Percentiles rank a stretch among this genome's conserved stretches.
Conservation (phyloP, 192 early-diverging fungal species). For the Backusella australiensis region DNA sequence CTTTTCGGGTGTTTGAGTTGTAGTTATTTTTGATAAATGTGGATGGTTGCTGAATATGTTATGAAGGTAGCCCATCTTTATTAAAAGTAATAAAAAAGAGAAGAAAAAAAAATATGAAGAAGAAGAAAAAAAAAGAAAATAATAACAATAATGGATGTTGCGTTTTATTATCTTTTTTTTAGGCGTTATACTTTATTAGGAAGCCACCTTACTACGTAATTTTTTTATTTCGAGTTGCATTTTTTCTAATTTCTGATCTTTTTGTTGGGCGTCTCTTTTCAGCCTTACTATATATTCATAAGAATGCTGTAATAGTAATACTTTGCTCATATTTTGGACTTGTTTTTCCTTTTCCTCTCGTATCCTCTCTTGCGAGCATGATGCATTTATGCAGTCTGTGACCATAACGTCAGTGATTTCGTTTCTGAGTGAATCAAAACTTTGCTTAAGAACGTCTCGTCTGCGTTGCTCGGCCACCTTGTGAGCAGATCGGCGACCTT, state of each 20-base stretch:
- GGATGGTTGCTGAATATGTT: background rate
- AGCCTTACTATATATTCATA: slow-evolving; percentile 57
- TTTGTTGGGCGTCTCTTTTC: slow-evolving; percentile 37
- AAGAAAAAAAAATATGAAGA: background rate
- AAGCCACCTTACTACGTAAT: slow-evolving; percentile 19
- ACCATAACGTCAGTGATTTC: slow-evolving; percentile 68
- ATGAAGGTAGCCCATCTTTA: background rate
- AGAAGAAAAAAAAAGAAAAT: background rate
- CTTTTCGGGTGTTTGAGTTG: background rate
- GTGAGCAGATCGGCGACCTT: slow-evolving; percentile 78
- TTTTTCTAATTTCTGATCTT: slow-evolving; percentile 36
- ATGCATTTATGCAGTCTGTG: background rate
- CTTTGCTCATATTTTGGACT: slow-evolving; percentile 84
- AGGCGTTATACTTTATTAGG: slow-evolving; percentile 10
- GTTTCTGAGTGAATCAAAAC: slow-evolving; percentile 76
- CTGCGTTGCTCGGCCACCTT: slow-evolving; percentile 95
- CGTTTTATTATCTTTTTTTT: background rate
- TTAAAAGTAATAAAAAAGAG: background rate
- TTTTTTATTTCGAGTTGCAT: slow-evolving; percentile 25
- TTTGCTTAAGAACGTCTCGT: slow-evolving; percentile 88
- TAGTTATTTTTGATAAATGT: background rate
- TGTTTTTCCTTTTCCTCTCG: slow-evolving; percentile 30
- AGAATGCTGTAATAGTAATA: slow-evolving; percentile 72
- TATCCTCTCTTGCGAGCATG: background rate
- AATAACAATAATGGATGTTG: background rate